Percentiles rank a stretch among this genome's conserved stretches.
phyloP scores from a whole-genome alignment of 73 alveolate species.

The Paramecium caudatum region DNA sequence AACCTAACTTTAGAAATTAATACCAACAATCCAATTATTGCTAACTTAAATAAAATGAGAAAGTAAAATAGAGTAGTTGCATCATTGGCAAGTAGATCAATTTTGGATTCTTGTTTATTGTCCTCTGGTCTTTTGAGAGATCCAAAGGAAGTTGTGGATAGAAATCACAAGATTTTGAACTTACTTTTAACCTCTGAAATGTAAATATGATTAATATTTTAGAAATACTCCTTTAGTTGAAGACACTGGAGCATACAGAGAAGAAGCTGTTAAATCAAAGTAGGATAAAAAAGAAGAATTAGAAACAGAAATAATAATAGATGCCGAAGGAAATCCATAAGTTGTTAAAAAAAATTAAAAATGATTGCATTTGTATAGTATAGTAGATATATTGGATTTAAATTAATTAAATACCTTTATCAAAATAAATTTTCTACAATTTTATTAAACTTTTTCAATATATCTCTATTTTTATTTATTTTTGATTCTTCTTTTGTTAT shows the following conservation, averaged over 20 bases:
- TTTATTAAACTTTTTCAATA: conserved; percentile 40
- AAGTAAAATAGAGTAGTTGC: conserved; percentile 80
- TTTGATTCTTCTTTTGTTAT: conserved; percentile 74
- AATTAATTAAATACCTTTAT: not conserved
- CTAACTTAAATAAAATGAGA: conserved; percentile 80
- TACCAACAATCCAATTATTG: conserved; percentile 80
- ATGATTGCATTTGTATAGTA: not conserved
- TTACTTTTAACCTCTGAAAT: conserved; percentile 55
- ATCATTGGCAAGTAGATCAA: conserved; percentile 66
- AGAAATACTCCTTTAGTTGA: not conserved
- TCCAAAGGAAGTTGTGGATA: conserved; percentile 66
- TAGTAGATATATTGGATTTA: not conserved
- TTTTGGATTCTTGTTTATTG: conserved; percentile 80
- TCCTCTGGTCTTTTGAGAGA: conserved; percentile 76
- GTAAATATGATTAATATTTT: not conserved
- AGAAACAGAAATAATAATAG: conserved; percentile 68
- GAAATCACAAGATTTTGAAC: conserved; percentile 75
- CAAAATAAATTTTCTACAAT: not conserved
- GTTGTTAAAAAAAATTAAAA: conserved; percentile 66
- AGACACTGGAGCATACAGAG: conserved; percentile 60
- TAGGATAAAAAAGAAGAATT: conserved; percentile 30
- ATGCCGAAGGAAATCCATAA: conserved; percentile 73
- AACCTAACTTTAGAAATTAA: conserved; percentile 84
- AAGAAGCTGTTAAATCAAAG: conserved; percentile 4
- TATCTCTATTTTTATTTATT: conserved; percentile 63